Conservation (phyloP, 805 yeast species). For the Metschnikowia continentalis region DNA sequence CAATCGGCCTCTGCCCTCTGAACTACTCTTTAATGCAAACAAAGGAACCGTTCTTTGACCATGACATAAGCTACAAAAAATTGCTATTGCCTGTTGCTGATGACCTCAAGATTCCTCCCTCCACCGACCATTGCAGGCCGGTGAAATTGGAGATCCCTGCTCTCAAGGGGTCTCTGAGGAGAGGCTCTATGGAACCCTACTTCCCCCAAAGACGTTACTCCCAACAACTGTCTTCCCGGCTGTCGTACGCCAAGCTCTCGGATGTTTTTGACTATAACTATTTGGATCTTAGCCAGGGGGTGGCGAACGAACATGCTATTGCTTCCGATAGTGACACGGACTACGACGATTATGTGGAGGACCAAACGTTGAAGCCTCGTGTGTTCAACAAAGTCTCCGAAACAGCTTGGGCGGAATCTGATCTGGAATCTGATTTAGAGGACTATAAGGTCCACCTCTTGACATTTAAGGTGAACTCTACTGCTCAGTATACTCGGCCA, state of each 20-base stretch:
- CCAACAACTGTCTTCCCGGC: conserved; percentile 6
- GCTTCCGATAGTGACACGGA: conserved; percentile 17
- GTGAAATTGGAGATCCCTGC: conserved; percentile 7
- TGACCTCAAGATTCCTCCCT: conserved; percentile 10
- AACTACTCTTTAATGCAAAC: conserved; percentile 10
- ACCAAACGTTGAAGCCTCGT: not conserved
- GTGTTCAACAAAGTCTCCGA: not conserved
- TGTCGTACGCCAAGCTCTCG: conserved; percentile 15
- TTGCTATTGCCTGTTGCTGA: conserved; percentile 3
- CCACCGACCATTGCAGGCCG: conserved; percentile 10
- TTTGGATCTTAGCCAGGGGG: conserved; percentile 4
- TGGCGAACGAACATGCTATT: conserved; percentile 12
- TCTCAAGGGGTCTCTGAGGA: conserved; percentile 9
- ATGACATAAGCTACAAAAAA: conserved; percentile 10
- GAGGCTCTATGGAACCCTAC: conserved; percentile 18
- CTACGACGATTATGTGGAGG: conserved; percentile 8
- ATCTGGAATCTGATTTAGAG: conserved; percentile 11
- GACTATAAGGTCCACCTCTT: conserved; percentile 17
- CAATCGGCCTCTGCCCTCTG: not conserved
- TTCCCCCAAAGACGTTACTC: conserved; percentile 8
- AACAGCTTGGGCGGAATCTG: conserved; percentile 6
- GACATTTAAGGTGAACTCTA: conserved; percentile 16
- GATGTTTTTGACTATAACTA: conserved; percentile 17
- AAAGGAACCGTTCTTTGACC: conserved; percentile 16
- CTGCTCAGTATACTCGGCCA: conserved; percentile 14